These are phyloP conservation scores for Trichosporon sp. DNA, from an alignment of 1,284 basidiomycete species.

Conservation along the genomic window DNA sequence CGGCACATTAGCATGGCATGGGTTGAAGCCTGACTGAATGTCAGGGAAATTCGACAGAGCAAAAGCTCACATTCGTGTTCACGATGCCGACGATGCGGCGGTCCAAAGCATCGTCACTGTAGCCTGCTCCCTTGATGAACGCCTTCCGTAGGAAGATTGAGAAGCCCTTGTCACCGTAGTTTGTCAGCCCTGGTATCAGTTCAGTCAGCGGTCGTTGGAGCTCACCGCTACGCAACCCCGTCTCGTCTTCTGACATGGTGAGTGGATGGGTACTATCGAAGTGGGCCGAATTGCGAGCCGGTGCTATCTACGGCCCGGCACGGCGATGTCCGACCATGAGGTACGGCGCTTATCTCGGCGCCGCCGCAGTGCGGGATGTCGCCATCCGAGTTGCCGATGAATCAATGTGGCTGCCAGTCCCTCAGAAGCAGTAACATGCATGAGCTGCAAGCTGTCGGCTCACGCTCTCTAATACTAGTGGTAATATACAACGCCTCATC, in stretches of 20 bases:
- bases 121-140: slow-evolving; percentile 47
- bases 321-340: slow-evolving; percentile 1
- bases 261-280: background rate
- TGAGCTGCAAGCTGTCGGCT: too few relatives aligned
- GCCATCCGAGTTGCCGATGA: background rate
- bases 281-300: background rate
- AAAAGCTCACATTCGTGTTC: slow-evolving; percentile 29
- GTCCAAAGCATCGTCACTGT: slow-evolving; percentile 43
- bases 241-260: background rate
- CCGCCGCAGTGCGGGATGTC: background rate
- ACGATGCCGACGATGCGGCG: slow-evolving; percentile 41
- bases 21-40: slow-evolving; percentile 38
- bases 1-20: slow-evolving; percentile 43
- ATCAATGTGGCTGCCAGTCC: background rate
- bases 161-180: slow-evolving; percentile 44
- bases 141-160: slow-evolving; percentile 46
- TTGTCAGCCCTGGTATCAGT: slow-evolving; percentile 25
- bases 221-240: background rate
- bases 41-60: slow-evolving; percentile 3
- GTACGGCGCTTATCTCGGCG: background rate
- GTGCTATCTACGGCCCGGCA: background rate
- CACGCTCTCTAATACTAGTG: background rate
- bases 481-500: background rate
- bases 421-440: too few relatives aligned
- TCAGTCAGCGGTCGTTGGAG: background rate